Conservation (phyloP, 2,329 filamentous ascomycete species). For the Beauveria asiatica region DNA sequence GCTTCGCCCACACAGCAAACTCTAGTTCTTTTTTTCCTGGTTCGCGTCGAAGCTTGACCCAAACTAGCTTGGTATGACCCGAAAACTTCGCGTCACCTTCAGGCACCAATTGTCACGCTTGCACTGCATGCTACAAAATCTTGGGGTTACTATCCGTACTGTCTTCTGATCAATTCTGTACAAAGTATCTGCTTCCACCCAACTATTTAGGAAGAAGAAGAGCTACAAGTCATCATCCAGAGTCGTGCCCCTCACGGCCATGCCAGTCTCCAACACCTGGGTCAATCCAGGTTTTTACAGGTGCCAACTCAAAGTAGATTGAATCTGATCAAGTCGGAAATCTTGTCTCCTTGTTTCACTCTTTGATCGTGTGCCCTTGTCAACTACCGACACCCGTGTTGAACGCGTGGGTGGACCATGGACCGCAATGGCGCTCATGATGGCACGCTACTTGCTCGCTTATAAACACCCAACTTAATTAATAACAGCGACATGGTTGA, state of each 20-base stretch:
- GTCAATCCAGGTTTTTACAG: background rate
- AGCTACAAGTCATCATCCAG: background rate
- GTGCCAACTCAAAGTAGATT: background rate
- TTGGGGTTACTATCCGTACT: background rate
- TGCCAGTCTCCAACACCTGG: background rate
- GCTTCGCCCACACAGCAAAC: background rate
- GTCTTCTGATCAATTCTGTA: background rate
- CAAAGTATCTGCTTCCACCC: too few relatives aligned
- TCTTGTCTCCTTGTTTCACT: background rate
- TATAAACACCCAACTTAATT: background rate
- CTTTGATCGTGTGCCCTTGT: background rate
- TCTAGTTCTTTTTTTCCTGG: background rate
- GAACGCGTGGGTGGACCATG: background rate
- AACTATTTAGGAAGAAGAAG: background rate
- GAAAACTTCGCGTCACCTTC: background rate
- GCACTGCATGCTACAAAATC: background rate
- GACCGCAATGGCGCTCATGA: background rate
- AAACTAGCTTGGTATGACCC: background rate
- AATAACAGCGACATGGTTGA: background rate
- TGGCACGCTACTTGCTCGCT: background rate
- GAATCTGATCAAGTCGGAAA: background rate
- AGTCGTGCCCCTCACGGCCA: background rate
- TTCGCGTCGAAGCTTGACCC: background rate
- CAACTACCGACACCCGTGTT: background rate
- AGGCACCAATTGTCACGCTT: background rate